Base-by-base conservation (phyloP, 495 filamentous ascomycete genomes). In the Aspergillus bertholletiae region DNA sequence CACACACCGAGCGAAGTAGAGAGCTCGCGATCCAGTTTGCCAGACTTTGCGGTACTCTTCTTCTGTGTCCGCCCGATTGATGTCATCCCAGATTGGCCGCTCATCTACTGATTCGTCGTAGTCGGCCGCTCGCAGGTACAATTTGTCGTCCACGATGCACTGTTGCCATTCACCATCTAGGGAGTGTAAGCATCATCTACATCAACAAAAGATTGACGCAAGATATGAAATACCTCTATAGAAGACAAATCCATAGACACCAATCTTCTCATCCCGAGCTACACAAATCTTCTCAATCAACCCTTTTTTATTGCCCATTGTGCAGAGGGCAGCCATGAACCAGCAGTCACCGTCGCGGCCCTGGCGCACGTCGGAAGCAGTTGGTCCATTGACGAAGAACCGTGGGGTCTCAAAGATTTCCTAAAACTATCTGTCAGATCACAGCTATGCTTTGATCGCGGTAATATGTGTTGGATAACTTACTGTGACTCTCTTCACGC, bases 231-330 rank as follows among this genome's bases (percentile, higher is more conserved):
- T 68, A 86, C 83, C 84, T 61, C 93, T 83, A 71, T 90, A 82
- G 67, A 97, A 96, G 9, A 96, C 92, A 64, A 96, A 96, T 0
- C 93, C 92, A 62, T 97, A 96, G 17, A 96, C 91, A 5, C 93
- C 93, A 24, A 96, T 84, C 43, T 80, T 74, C 64, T 93, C 85
- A 64, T 96, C 82, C 15, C 81, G 76, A 18, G 82, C 85, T n/a
- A 96, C 89, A 63, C 92, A 97, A 12, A 96, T 78, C 45, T 79
- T 82, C 61, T 92, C 83, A 50, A 96, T 88, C 55, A 96, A 71
- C 0, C 82, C 85, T 28, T 82, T 73, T 71, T 93, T 91, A 64
- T 91, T 93, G 35, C 84, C 86, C 55, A 96, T 79, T 1, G 90
- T 93, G 56, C 85, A 90, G 44, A 97, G 67, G 9, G 90, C 92